Evolutionary conservation across 352 stramenopile species (phyloP), one percentile per base, ranked within the genome.

Genomic region (Globisporangium nodosum): DNA sequence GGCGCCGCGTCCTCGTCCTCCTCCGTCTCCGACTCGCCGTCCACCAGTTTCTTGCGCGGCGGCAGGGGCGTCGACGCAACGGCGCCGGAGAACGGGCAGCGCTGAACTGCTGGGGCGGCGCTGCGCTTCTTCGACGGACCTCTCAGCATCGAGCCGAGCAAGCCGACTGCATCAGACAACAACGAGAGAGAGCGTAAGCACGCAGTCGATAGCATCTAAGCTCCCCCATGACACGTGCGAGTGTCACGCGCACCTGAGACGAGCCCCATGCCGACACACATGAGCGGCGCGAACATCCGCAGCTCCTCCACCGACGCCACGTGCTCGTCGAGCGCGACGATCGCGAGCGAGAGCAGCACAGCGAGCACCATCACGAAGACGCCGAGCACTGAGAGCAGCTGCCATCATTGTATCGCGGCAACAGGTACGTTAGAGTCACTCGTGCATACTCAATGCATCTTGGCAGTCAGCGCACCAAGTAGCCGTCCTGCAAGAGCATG

Each of bases 281-380:
- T 77, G 43, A 87, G 72, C 58, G 82, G 72, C 49, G 69, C 72
- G 56, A 92, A 88, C 68, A 90, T 75, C 40, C 78, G 73, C 54
- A 89, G 63, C 30, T 90, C 71, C 9, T 73, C 69, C 35, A 81
- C 65, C 20, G 76, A 88, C 27, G 63, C 50, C 6, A 87, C 35
- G 8, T 74, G 52, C 24, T 83, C 76, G 35, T 74, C 71, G 20
- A 81, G 43, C 39, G 64, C 49, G 12, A 84, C 75, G 35, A 88
- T 66, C 31, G 68, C 57, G 39, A 85, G 56, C 13, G 82, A 86
- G 43, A 85, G 66, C 18, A 85, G 37, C 15, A 80, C 67, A 11
- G 80, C 75, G 20, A 92, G 54, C 18, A 65, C 74, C 65, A 88
- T 69, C 52, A 85, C 70, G 31, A 68, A 70, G n/a, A 85, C 60